Percentiles rank a stretch among this genome's conserved stretches.
Evolutionary conservation across 2,329 filamentous ascomycete genomes (phyloP).

Genomic region (Hymenoscyphus fraxineus): DNA sequence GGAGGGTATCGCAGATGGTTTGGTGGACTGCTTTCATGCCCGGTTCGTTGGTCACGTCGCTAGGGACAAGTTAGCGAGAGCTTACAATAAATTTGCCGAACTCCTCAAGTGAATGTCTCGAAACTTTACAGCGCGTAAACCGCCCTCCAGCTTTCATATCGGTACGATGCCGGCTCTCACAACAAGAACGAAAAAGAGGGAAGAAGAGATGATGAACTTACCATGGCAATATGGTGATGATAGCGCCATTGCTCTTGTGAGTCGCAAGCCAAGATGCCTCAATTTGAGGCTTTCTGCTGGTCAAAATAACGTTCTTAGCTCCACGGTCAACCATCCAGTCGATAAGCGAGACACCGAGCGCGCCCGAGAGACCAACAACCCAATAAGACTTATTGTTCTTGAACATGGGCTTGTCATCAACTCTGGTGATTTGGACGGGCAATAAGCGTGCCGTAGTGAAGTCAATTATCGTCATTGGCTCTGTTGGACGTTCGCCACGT

Average conservation of each 20-base stretch:
- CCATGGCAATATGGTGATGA: background rate
- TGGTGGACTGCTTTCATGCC: conserved; percentile 41
- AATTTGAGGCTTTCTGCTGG: conserved; percentile 39
- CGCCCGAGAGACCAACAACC: conserved; percentile 29
- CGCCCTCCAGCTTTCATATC: background rate
- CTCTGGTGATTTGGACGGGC: background rate
- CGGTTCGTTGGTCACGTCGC: background rate
- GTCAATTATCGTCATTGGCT: too few species aligned
- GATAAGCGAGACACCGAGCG: conserved; percentile 37
- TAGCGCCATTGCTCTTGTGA: background rate
- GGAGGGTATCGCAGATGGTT: conserved; percentile 54
- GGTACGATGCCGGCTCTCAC: background rate
- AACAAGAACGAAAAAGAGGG: background rate
- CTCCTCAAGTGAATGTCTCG: too few species aligned
- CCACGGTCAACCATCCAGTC: conserved; percentile 41
- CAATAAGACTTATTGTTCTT: conserved; percentile 31
- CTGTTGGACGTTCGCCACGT: too few species aligned
- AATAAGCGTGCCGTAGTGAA: too few species aligned
- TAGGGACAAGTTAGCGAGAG: background rate
- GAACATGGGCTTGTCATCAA: conserved; percentile 14
- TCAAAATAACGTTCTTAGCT: conserved; percentile 37
- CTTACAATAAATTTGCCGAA: too few species aligned
- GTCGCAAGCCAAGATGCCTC: conserved; percentile 29
- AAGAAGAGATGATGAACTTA: background rate
- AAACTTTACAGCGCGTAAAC: too few species aligned